Percentiles rank a stretch among this genome's conserved stretches.
These are phyloP conservation scores for Ganoderma boninense DNA, from an alignment of 1,284 basidiomycete species.

Conservation along the genomic window DNA sequence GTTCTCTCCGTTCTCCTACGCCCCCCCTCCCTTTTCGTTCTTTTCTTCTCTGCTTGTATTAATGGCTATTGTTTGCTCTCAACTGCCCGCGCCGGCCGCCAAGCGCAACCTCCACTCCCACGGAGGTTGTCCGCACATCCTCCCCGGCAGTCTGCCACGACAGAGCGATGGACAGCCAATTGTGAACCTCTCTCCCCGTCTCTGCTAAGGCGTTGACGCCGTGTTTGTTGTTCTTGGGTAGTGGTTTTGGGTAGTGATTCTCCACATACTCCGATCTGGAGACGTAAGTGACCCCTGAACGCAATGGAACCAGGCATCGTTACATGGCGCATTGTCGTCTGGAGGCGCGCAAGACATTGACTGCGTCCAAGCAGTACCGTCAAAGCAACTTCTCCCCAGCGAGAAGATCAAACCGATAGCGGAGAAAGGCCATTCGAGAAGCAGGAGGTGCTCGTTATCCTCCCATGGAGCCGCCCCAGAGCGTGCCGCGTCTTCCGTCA, in stretches of 20 bases:
- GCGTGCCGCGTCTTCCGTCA: slow-evolving; percentile 21
- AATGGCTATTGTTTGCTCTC: slow-evolving; percentile 38
- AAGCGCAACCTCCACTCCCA: slow-evolving; percentile 22
- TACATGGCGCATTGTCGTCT: slow-evolving; percentile 43
- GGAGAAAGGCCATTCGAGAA: slow-evolving; percentile 33
- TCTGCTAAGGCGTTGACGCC: slow-evolving; percentile 43
- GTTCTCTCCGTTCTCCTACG: slow-evolving; percentile 25
- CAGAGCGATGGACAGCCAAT: slow-evolving; percentile 27
- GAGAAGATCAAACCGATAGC: slow-evolving; percentile 33
- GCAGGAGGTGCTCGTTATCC: slow-evolving; percentile 30
- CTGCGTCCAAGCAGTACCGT: slow-evolving; percentile 32
- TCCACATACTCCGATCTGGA: background rate
- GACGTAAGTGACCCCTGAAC: background rate
- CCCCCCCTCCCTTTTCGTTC: slow-evolving; percentile 29
- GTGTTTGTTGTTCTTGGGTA: slow-evolving; percentile 43
- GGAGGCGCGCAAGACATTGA: slow-evolving; percentile 32
- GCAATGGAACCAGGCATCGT: slow-evolving; percentile 38
- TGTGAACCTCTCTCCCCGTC: slow-evolving; percentile 36
- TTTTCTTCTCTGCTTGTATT: slow-evolving; percentile 28
- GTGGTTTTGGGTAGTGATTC: slow-evolving; percentile 42
- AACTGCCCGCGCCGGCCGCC: slow-evolving; percentile 30
- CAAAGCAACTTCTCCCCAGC: slow-evolving; percentile 30
- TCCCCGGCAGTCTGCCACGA: slow-evolving; percentile 20
- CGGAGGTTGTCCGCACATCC: slow-evolving; percentile 22
- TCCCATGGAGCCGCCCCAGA: slow-evolving; percentile 31